phyloP scores from a whole-genome alignment of 805 yeast genomes.

The Hanseniaspora vineae region DNA sequence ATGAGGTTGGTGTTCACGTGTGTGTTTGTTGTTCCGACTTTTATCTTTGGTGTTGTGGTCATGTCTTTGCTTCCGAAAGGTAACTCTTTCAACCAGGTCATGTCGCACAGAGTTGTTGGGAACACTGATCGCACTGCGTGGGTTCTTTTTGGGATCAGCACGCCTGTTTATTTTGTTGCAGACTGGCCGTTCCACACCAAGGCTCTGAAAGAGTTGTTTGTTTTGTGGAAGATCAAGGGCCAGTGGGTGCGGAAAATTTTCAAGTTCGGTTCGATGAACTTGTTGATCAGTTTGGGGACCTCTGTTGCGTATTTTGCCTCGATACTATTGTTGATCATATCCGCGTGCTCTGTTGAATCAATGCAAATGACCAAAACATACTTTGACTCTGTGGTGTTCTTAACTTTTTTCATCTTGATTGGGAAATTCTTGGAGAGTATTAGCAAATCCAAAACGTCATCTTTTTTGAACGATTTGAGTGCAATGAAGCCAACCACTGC shows the following conservation, averaged over 20 bases:
- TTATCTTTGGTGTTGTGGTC: slow-evolving; percentile 54
- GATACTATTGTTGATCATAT: slow-evolving; percentile 36
- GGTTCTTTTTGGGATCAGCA: slow-evolving; percentile 50
- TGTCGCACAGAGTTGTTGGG: slow-evolving; percentile 1
- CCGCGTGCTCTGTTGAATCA: slow-evolving; percentile 23
- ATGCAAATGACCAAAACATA: slow-evolving; percentile 42
- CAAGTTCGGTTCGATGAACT: slow-evolving; percentile 67
- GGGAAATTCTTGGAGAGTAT: slow-evolving; percentile 58
- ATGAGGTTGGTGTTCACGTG: slow-evolving; percentile 37
- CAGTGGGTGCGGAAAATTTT: slow-evolving; percentile 23
- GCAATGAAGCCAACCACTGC: slow-evolving; percentile 39
- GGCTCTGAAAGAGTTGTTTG: slow-evolving; percentile 44
- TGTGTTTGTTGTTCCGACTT: slow-evolving; percentile 51
- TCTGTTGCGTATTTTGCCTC: slow-evolving; percentile 60
- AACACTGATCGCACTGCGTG: slow-evolving; percentile 49
- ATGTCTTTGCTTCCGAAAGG: slow-evolving; percentile 42
- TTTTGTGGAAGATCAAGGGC: slow-evolving; percentile 32
- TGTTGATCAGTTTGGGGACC: slow-evolving; percentile 63
- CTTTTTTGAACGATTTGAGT: slow-evolving; percentile 43
- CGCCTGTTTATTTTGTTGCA: slow-evolving; percentile 64
- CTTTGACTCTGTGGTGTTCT: slow-evolving; percentile 68
- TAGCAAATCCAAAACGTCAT: slow-evolving; percentile 56
- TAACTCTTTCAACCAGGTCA: slow-evolving; percentile 30
- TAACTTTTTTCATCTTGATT: slow-evolving; percentile 56
- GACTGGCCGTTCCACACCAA: slow-evolving; percentile 62